Base-by-base conservation (phyloP, 2,329 filamentous ascomycete genomes). In the Xylaria polymorpha region DNA sequence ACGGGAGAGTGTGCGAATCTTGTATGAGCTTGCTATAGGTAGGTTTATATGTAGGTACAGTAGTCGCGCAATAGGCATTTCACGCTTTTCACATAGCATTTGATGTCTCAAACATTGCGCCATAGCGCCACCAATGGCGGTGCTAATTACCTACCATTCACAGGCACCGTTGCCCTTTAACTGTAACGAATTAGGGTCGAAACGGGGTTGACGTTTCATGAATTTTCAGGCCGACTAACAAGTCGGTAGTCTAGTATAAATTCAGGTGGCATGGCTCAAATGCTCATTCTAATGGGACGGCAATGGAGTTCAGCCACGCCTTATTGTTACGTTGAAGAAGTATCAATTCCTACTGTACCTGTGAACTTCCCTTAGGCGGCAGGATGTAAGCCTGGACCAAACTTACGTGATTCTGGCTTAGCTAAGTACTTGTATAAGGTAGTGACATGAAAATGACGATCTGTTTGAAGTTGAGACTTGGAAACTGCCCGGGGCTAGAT, bases 161-260 rank as follows among this genome's bases (percentile, higher is more conserved):
- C 22, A 29, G 39, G 22, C 10, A 18, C 41, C 25, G 22, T 10
- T 57, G 20, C 29, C n/a, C 39, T 22, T 43, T 39, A 32, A 43
- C 29, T 57, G 41, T 53, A 50, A 50, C 41, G 18, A 35, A 39
- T 50, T 56, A 48, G 6, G 57, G 32, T 50, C 55, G 48, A 41
- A 48, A 66, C 61, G 57, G 39, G 10, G 25, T 32, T 18, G 53
- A 57, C 48, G 64, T 57, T 50, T 57, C 46, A 44, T 51, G 37
- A 14, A 43, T 37, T 53, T 64, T 25, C 35, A 20, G 35, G 41
- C 39, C 18, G 46, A 61, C 29, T 61, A 39, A n/a, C 57, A 41
- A 48, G 41, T 56, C 20, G 48, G 20, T 41, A 37, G 15, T n/a
- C 46, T 48, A 29, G 25, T 29, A 29, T 29, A 48, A 25, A 32